Percentiles rank a stretch among this genome's conserved stretches.
phyloP scores from a whole-genome alignment of 2,329 filamentous ascomycete species.

The Verticillium klebahnii region DNA sequence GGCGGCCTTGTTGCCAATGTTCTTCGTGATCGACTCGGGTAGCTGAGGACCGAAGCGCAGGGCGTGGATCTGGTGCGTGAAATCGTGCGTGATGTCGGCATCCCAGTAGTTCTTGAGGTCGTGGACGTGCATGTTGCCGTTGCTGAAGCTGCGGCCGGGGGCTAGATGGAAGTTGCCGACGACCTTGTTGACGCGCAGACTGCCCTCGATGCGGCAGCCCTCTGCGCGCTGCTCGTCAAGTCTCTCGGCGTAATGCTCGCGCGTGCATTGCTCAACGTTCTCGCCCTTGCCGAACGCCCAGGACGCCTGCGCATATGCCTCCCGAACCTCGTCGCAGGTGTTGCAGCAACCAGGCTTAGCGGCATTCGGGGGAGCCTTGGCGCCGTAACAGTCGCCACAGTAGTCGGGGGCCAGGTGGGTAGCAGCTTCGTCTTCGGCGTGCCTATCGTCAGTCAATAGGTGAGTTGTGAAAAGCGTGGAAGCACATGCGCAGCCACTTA shows the following conservation, averaged over 20 bases:
- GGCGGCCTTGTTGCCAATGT: conserved; percentile 45
- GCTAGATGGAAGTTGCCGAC: conserved; percentile 98
- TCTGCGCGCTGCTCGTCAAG: conserved; percentile 84
- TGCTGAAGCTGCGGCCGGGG: conserved; percentile 92
- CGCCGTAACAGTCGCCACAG: conserved; percentile 92
- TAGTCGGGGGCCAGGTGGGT: conserved; percentile 84
- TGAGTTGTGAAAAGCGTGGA: too few species aligned
- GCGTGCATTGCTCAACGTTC: conserved; percentile 88
- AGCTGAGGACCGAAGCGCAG: conserved; percentile 92
- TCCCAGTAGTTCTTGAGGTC: conserved; percentile 95
- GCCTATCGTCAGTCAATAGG: conserved; percentile 35
- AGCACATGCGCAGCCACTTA: conserved; percentile 34
- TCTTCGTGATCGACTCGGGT: conserved; percentile 63
- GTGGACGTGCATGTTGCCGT: conserved; percentile 95
- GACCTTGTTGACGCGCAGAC: conserved; percentile 94
- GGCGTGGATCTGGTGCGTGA: conserved; percentile 82
- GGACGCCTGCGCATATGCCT: conserved; percentile 82
- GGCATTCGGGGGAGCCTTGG: conserved; percentile 64
- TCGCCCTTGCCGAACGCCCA: conserved; percentile 96
- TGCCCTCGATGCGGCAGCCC: conserved; percentile 90
- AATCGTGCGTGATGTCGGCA: conserved; percentile 69
- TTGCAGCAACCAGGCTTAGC: conserved; percentile 89
- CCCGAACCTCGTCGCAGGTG: conserved; percentile 92
- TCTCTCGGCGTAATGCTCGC: conserved; percentile 88
- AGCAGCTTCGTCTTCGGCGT: conserved; percentile 62